Evolutionary conservation across 495 filamentous ascomycete genomes (phyloP), one percentile per base, ranked within the genome.

Genomic region (Neurospora tetraspora): DNA sequence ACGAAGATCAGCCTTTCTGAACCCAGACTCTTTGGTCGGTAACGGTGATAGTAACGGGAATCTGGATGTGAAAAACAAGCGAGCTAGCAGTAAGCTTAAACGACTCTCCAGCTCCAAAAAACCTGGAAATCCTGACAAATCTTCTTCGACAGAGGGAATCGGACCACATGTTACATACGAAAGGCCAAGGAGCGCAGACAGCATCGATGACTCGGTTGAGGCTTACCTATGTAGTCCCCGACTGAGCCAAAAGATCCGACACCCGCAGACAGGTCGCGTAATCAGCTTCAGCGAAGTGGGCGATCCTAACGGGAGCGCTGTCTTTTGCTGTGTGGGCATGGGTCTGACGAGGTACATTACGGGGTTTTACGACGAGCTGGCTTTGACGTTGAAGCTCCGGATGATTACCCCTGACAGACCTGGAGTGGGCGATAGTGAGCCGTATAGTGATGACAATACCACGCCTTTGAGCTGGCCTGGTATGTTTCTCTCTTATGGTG

Each of bases 211-310:
- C 77, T 92, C 92, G 9, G 94, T 99, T 0, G 87, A 92, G 65
- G 89, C 89, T n/a, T 98, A 96, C 77, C 84, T 97, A 5, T 89
- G 90, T 72, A 91, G 93, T 39, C 89, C 94, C 0, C 90, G 94
- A 14, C 81, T 99, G 73, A 93, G 92, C 16, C 96, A 97, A 78
- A 94, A 89, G 81, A 92, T 98, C 61, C 84, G 85, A 37, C 91
- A 97, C 81, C 94, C 95, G 2, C 89, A 91, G 43, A 94, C 92
- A 3, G 93, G 94, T 10, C 91, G 96, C 42, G 86, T 91, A 31
- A 97, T 99, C 75, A 95, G 92, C 23, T 99, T 97, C 81, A 97
- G 95, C 0, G 96, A 99, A 82, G 96, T 99, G 23, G 96, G 96
- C 27, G 93, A 98, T 77, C 92, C 94, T 0, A 89, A 93, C 69